phyloP scores from a whole-genome alignment of 1,139 yeast species.

The Wickerhamomyces sp. region DNA sequence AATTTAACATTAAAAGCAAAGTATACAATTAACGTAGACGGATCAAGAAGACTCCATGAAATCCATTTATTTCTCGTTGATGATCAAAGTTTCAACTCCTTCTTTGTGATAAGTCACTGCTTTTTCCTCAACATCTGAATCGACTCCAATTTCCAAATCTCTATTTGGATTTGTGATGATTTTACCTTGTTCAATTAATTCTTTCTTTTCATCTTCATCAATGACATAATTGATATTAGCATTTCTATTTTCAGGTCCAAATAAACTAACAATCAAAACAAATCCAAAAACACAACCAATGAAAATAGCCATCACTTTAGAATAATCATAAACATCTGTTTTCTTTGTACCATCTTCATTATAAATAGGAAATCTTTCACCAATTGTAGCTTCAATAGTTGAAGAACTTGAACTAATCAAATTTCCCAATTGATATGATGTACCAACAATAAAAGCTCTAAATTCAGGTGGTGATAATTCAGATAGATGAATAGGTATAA shows the following conservation, averaged over 20 bases:
- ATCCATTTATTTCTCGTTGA: not conserved
- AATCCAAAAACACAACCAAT: slow-evolving; percentile 72
- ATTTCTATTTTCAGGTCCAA: slow-evolving; percentile 70
- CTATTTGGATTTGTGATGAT: slow-evolving; percentile 3
- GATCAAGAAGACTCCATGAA: no score
- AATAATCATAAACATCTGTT: slow-evolving; percentile 40
- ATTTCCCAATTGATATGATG: slow-evolving; percentile 79
- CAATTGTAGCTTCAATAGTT: slow-evolving; percentile 74
- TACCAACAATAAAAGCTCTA: slow-evolving; percentile 69
- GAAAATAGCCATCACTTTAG: slow-evolving; percentile 73
- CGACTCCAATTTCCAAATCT: not conserved
- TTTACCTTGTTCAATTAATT: slow-evolving; percentile 4
- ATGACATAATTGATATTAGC: slow-evolving; percentile 20
- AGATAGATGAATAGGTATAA: slow-evolving; percentile 70
- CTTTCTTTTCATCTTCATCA: slow-evolving; percentile 5
- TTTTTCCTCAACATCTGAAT: not conserved
- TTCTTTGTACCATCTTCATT: slow-evolving; percentile 28
- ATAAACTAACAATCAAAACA: slow-evolving; percentile 46
- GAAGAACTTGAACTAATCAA: slow-evolving; percentile 79
- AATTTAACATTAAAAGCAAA: no score
- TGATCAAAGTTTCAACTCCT: not conserved
- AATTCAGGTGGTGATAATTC: slow-evolving; percentile 78
- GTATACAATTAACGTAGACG: no score
- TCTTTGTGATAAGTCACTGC: slow-evolving; percentile 1
- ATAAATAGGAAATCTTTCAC: slow-evolving; percentile 56